phyloP scores from a whole-genome alignment of 2,329 filamentous ascomycete genomes.

The Aspergillus intermedius region DNA sequence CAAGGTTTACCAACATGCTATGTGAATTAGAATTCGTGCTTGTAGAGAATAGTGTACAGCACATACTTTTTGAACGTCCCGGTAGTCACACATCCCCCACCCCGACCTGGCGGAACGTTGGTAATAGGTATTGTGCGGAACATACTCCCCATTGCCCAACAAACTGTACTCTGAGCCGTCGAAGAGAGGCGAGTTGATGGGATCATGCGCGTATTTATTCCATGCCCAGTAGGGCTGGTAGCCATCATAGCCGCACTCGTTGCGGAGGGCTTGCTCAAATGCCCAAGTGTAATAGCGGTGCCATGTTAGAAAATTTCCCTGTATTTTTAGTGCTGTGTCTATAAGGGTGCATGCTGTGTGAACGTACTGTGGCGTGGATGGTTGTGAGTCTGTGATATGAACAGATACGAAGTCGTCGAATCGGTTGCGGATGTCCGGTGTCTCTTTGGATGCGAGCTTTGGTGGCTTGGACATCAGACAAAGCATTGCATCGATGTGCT shows the following conservation, averaged over 20 bases:
- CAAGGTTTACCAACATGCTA: slow-evolving; percentile 25
- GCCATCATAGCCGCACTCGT: slow-evolving; percentile 42
- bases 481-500: neutral
- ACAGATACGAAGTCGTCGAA: slow-evolving; percentile 48
- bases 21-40: neutral
- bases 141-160: slow-evolving; percentile 39
- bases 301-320: slow-evolving; percentile 37
- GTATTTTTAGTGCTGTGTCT: neutral
- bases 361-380: slow-evolving; percentile 36
- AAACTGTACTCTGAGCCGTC: slow-evolving; percentile 37
- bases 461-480: neutral
- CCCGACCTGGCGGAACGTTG: slow-evolving; percentile 32
- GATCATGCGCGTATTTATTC: slow-evolving; percentile 27
- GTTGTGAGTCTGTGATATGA: slow-evolving; percentile 43
- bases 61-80: slow-evolving; percentile 30
- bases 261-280: slow-evolving; percentile 39
- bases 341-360: too few relatives aligned
- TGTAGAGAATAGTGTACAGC: neutral
- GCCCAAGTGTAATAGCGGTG: slow-evolving; percentile 39
- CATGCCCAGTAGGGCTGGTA: slow-evolving; percentile 39
- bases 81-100: slow-evolving; percentile 26
- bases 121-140: slow-evolving; percentile 25
- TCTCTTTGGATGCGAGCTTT: slow-evolving; percentile 22
- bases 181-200: slow-evolving; percentile 25
- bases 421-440: slow-evolving; percentile 40